phyloP scores from a whole-genome alignment of 1,284 basidiomycete genomes.

The Chalciporus sp. region DNA sequence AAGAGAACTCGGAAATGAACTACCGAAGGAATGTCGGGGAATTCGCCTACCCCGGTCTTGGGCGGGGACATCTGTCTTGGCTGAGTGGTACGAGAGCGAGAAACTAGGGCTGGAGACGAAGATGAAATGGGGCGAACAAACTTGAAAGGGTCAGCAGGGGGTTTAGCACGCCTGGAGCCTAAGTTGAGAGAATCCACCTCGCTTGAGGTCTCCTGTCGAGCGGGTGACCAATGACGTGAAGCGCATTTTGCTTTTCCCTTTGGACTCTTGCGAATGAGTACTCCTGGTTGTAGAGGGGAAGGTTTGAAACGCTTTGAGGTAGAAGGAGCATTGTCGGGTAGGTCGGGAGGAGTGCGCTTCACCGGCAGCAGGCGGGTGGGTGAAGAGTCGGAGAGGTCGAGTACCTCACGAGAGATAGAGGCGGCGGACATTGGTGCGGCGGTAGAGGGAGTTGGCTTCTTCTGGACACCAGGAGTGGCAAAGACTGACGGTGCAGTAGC shows the following conservation, averaged over 20 bases:
- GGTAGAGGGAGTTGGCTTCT: conserved; percentile 15
- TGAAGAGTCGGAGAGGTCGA: conserved; percentile 42
- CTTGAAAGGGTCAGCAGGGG: conserved; percentile 19
- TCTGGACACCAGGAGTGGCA: conserved; percentile 45
- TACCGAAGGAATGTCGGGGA: conserved; percentile 23
- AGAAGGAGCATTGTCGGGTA: conserved; percentile 36
- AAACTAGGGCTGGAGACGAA: neutral
- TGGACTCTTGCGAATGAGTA: conserved; percentile 33
- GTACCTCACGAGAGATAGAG: conserved; percentile 27
- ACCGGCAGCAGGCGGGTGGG: conserved; percentile 31
- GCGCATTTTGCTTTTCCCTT: conserved; percentile 8
- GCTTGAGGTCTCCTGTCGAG: conserved; percentile 25
- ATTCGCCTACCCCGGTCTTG: neutral
- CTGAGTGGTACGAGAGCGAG: neutral
- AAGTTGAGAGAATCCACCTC: conserved; percentile 31
- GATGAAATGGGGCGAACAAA: conserved; percentile 6
- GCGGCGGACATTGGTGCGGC: conserved; percentile 8
- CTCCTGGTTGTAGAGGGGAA: conserved; percentile 36
- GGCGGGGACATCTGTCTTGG: conserved; percentile 10
- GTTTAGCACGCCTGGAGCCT: conserved; percentile 3
- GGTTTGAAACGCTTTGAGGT: conserved; percentile 46
- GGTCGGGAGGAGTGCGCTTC: conserved; percentile 50
- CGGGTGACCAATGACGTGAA: conserved; percentile 12
- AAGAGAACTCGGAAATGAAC: neutral
- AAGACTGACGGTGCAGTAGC: conserved; percentile 39